A percentile compares a stretch with the other conserved stretches of the same genome.
phyloP scores from a whole-genome alignment of 208 protist species.

The Trypanosoma theileri region DNA sequence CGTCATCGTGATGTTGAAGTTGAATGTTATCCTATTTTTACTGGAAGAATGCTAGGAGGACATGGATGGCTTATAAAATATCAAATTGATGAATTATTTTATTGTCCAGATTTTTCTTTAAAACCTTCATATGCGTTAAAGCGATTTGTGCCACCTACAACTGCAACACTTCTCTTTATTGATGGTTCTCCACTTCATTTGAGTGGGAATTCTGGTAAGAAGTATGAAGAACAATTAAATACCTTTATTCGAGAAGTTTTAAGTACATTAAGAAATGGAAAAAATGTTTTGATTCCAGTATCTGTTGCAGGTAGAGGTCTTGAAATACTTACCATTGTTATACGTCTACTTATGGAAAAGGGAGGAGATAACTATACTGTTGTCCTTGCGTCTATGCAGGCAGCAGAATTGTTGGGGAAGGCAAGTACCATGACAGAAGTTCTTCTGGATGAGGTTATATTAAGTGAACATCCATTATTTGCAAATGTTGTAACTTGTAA shows the following conservation, averaged over 20 bases:
- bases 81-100: conserved; percentile 89
- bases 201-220: conserved; percentile 19
- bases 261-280: conserved; percentile 79
- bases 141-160: conserved; percentile 67
- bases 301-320: conserved; percentile 69
- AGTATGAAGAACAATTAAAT: conserved; percentile 71
- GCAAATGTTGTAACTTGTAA: conserved; percentile 74
- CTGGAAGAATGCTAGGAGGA: conserved; percentile 74
- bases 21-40: conserved; percentile 64
- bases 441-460: conserved; percentile 73
- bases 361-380: conserved; percentile 84
- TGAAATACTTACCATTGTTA: conserved; percentile 73
- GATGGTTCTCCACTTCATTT: conserved; percentile 51
- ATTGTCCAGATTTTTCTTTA: conserved; percentile 85
- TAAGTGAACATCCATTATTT: conserved; percentile 70
- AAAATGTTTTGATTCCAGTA: conserved; percentile 84
- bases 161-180: conserved; percentile 68
- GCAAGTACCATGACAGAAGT: conserved; percentile 84
- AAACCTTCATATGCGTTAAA: conserved; percentile 78
- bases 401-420: conserved; percentile 74
- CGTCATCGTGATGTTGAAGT: conserved; percentile 56
- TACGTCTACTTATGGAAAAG: conserved; percentile 67
- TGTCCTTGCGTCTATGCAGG: conserved; percentile 70
- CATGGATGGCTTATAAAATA: conserved; percentile 83
- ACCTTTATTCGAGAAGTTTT: conserved; percentile 77